Base-by-base conservation (phyloP, 2,329 filamentous ascomycete species). In the Niveomyces coronatus region DNA sequence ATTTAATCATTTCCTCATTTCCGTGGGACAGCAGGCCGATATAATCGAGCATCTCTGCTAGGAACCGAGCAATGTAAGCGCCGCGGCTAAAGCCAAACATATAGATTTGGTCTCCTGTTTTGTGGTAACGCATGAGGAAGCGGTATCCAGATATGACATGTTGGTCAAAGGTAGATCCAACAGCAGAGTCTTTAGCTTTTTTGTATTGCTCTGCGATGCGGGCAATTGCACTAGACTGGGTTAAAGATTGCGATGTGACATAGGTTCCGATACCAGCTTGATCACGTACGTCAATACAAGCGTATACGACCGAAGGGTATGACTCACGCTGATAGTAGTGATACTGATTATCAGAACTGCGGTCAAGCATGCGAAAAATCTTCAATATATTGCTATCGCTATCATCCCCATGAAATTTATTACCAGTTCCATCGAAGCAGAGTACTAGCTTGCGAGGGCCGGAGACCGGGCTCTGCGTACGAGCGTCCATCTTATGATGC, bases 71-170 rank as follows among this genome's bases (percentile, higher is more conserved):
- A 30, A 82, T 81, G 49, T 85, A 85, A 2, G 80, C 71, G 14
- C 82, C 82, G 15, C 82, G 72, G 30, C 75, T 81, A 59, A 85
- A 86, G 0, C 82, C 82, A 43, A 85, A 84, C 58, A 85, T 75
- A 53, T 77, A 84, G 24, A 84, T 81, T 42, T 77, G 69, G 43
- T 78, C 73, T 17, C 72, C 71, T 0, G 72, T 69, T 31, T 67
- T 67, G 53, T 85, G 85, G 54, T 79, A 82, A 14, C 77, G 71
- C 79, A 85, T 85, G 31, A 86, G 64, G 54, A 88, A 85, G 39
- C 79, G 77, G 58, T 91, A 91, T 1, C 83, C 85, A 7, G 79
- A 84, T 48, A 91, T 83, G 9, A 91, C 85, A 59, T 91, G 85
- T 40, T 85, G 71, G 47, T 82, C 83, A 46, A 93, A 89, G 0